Evolutionary conservation across 352 stramenopile genomes (phyloP), one percentile per base, ranked within the genome.

Genomic region (Phytophthora pluvialis): DNA sequence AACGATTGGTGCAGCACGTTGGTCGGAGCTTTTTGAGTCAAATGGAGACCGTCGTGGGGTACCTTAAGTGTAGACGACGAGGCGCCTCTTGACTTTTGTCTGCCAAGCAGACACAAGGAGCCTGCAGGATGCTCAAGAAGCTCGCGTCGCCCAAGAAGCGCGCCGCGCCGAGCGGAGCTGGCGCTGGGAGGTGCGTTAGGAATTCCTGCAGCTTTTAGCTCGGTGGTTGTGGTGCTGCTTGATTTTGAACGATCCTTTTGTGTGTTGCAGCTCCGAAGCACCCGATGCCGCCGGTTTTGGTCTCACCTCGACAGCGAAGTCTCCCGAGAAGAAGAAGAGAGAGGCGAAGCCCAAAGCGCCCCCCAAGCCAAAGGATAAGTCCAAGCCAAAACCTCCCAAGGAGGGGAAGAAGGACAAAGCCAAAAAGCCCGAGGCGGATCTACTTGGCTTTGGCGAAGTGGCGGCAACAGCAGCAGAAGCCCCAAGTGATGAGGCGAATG

Each of bases 81-180:
- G 28, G 35, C 33, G 45, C 26, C 43, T 48, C 32, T 62, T 62
- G 18, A 39, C 26, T 49, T 49, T 49, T 32, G 25, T 8, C 39
- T n/a, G 31, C 31, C 53, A 54, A 46, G 42, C 8, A 52, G 40
- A 28, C 40, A 3, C 31, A 11, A 35, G 31, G 31, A 35, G 31
- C 2, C 35, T 1, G 31, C 7, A 42, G 7, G 6, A 82, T 86
- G 77, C 61, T 86, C 9, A 78, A 72, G 72, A 86, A 86, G 50
- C 61, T 83, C 13, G 72, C 75, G 49, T 86, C 74, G n/a, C 77
- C 77, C 36, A 73, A 47, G 42, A 69, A 66, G 13, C 36, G 40
- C 26, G 33, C 67, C 0, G 25, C 16, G 26, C 13, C 47, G 3
- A 33, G 26, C n/a, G n/a, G 29, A 29, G 21, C 46, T 36, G 21